Base-by-base conservation (phyloP, 805 yeast species). In the Metschnikowia borealis region DNA sequence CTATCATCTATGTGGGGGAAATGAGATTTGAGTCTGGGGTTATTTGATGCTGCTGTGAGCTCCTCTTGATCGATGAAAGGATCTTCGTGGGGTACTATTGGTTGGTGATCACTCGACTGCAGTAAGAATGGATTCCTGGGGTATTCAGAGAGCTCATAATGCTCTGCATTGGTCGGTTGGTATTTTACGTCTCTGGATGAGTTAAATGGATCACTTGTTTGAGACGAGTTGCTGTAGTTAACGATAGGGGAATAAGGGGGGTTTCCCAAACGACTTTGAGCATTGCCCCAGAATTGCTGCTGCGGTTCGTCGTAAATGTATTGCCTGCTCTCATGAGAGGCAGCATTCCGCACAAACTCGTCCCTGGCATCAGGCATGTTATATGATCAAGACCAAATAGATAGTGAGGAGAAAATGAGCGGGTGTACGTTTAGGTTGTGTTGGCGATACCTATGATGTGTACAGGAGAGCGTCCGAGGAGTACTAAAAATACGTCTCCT, bases 261-360 rank as follows among this genome's bases (percentile, higher is more conserved):
- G 20, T 42, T 45, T 45, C 49, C 40, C 21, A 23, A 20, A 17
- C n/a, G n/a, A 6, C 29, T 7, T 17, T 17, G 48, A 6, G 40
- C n/a, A n/a, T 37, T 31, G 23, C 44, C 39, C 39, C 20, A 20
- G 35, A 41, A 32, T 5, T 52, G 46, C 29, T 33, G 54, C 14
- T 46, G 37, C 6, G 29, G 23, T 11, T 42, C 36, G 20, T 17
- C 21, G 34, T 43, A 5, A 26, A 42, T 33, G 15, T 50, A 36
- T 21, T 38, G 26, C 15, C 34, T 18, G 39, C 33, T 35, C 44
- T 11, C 37, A 13, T 38, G 47, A 15, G 45, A 15, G 23, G 46
- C 48, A 23, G 57, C 50, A 33, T 52, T 52, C 5, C 46, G 52
- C 33, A 56, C 52, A 29, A 54, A 54, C 46, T 48, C 44, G 37